Evolutionary conservation across 164 flowering plant genomes (phyloP).

Genomic region (Macadamia integrifolia): DNA sequence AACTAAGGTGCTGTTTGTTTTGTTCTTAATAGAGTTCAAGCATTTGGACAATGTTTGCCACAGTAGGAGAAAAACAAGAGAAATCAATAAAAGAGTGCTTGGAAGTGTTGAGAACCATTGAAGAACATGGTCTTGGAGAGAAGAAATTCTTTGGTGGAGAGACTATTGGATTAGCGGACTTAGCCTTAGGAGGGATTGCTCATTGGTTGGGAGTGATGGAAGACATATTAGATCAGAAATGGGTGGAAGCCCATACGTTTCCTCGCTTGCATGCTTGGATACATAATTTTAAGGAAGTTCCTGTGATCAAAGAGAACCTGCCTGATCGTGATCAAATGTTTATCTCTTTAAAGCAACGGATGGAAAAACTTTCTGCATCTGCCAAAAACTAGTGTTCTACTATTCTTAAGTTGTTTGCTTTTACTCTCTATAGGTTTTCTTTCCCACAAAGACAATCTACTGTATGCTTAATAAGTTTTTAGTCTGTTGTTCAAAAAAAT

Average conservation of each 20-base stretch:
- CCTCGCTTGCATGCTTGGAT: constrained; percentile 32
- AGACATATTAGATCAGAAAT: constrained; percentile 18
- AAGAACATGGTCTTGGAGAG: constrained; percentile 27
- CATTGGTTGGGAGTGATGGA: constrained; percentile 23
- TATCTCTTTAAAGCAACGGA: constrained; percentile 6
- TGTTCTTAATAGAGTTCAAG: constrained; percentile 4
- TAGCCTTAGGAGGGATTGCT: constrained; percentile 30
- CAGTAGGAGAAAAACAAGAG: constrained; percentile 29
- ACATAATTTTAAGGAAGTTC: constrained; percentile 19
- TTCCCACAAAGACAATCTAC: too few relatives aligned
- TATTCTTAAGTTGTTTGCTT: too few relatives aligned
- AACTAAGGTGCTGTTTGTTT: too few relatives aligned
- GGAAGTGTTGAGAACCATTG: constrained; percentile 22
- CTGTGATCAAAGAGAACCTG: constrained; percentile 27
- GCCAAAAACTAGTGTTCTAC: not conserved
- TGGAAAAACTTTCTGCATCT: not conserved
- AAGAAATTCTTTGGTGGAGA: constrained; percentile 33
- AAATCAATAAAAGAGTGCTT: constrained; percentile 26
- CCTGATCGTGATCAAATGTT: constrained; percentile 20
- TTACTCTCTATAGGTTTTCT: too few relatives aligned
- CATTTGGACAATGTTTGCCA: constrained; percentile 7
- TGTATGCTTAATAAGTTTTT: too few relatives aligned
- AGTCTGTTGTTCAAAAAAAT: too few relatives aligned
- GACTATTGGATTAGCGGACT: constrained; percentile 28
- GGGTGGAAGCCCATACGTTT: constrained; percentile 20